Percentiles rank a stretch among this genome's conserved stretches.
phyloP scores from a whole-genome alignment of 768 basidiomycete genomes.

The Scleroderma bovista region DNA sequence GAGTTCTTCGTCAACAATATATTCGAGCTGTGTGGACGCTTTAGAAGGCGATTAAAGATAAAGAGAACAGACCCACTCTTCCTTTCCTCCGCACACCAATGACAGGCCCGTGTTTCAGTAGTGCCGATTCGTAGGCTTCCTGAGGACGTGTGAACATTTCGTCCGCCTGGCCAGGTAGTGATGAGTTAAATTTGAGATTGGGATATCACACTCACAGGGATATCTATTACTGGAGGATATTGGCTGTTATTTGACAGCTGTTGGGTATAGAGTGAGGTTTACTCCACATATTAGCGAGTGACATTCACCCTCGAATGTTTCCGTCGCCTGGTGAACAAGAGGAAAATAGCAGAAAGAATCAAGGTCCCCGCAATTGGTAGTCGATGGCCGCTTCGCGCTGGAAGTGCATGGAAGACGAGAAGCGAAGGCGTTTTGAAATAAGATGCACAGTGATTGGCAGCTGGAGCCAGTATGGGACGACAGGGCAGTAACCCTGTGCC shows the following conservation, averaged over 20 bases:
- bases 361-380: background rate
- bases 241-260: background rate
- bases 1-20: slow-evolving; percentile 24
- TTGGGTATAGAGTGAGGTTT: background rate
- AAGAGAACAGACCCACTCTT: slow-evolving; percentile 10
- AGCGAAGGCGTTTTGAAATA: no score
- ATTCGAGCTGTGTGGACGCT: slow-evolving; percentile 24
- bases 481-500: no score
- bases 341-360: background rate
- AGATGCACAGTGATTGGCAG: no score
- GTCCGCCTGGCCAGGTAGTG: background rate
- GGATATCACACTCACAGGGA: background rate
- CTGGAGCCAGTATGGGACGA: no score
- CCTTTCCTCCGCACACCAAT: slow-evolving; percentile 29
- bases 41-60: background rate
- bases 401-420: no score
- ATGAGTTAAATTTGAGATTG: background rate
- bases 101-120: slow-evolving; percentile 25
- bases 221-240: background rate
- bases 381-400: no score
- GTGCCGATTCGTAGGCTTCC: slow-evolving; percentile 27
- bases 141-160: slow-evolving; percentile 27
- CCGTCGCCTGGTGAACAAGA: background rate
- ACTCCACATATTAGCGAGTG: background rate
- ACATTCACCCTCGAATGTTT: background rate